Evolutionary conservation across 768 basidiomycete species (phyloP).

Genomic region (Scleroderma bovista): DNA sequence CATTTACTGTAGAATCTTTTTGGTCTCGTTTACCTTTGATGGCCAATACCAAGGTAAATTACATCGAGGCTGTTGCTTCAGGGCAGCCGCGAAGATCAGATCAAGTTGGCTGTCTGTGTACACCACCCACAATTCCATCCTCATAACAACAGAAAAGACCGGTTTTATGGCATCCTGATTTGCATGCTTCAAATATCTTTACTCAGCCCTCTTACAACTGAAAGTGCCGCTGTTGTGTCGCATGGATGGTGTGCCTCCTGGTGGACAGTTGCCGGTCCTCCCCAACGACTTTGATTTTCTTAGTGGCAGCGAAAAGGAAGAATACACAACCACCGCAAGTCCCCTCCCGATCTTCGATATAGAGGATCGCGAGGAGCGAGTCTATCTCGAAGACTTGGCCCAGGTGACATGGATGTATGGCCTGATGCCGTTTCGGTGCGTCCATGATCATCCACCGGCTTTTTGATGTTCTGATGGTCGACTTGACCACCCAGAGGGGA

Average conservation of each 20-base stretch:
- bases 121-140: background rate
- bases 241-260: background rate
- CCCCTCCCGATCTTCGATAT: slow-evolving; percentile 1
- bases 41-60: slow-evolving; percentile 11
- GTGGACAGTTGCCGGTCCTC: background rate
- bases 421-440: slow-evolving; percentile 1
- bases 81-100: slow-evolving; percentile 9
- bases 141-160: slow-evolving; percentile 7
- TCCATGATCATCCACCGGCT: background rate
- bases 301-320: background rate
- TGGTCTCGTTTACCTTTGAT: slow-evolving; percentile 2
- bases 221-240: background rate
- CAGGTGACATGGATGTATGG: slow-evolving; percentile 7
- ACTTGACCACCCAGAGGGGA: background rate
- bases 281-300: slow-evolving; percentile 2
- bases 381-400: slow-evolving; percentile 1
- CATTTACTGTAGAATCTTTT: background rate
- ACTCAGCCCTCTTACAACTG: slow-evolving; percentile 11
- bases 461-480: background rate
- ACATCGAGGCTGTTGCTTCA: slow-evolving; percentile 11
- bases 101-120: background rate
- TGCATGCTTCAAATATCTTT: slow-evolving; percentile 11
- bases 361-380: slow-evolving; percentile 2
- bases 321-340: slow-evolving; percentile 1
- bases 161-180: slow-evolving; percentile 12